Conservation (phyloP, 73 alveolate species). For the Tetrahymena malaccensis region DNA sequence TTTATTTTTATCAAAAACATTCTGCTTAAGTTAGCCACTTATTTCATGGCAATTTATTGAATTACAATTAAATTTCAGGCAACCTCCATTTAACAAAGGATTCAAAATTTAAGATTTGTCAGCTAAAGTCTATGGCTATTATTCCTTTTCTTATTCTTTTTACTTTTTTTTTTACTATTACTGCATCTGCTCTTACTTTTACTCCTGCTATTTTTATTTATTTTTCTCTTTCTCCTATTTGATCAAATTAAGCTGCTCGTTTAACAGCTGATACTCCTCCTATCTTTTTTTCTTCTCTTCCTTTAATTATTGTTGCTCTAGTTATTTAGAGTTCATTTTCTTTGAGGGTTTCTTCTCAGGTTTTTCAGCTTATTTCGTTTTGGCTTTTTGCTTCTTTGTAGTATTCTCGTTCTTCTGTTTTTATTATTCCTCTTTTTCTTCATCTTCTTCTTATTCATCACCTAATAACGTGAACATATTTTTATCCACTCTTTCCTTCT, state of each 20-base stretch:
- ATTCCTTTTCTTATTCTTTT: not conserved
- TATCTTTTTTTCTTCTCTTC: not conserved
- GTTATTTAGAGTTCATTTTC: not conserved
- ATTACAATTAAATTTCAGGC: not conserved
- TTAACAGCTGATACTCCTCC: not conserved
- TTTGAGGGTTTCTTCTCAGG: not conserved
- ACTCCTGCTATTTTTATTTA: not conserved
- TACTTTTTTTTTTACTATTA: not conserved
- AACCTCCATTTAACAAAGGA: not conserved
- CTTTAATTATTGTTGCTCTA: not conserved
- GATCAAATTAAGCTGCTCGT: not conserved
- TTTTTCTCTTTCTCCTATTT: not conserved
- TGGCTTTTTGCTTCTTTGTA: not conserved
- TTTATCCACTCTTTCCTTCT: not conserved
- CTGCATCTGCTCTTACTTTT: not conserved
- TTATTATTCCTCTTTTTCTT: not conserved
- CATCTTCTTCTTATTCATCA: not conserved
- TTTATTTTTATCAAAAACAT: not conserved
- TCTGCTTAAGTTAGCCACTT: not conserved
- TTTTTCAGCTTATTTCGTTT: not conserved
- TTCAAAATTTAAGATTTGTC: not conserved
- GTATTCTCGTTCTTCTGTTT: not conserved
- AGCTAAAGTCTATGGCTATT: not conserved
- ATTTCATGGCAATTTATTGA: not conserved
- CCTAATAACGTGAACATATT: not conserved